Conservation (phyloP, 805 yeast genomes). For the Maudiozyma bulderi region DNA sequence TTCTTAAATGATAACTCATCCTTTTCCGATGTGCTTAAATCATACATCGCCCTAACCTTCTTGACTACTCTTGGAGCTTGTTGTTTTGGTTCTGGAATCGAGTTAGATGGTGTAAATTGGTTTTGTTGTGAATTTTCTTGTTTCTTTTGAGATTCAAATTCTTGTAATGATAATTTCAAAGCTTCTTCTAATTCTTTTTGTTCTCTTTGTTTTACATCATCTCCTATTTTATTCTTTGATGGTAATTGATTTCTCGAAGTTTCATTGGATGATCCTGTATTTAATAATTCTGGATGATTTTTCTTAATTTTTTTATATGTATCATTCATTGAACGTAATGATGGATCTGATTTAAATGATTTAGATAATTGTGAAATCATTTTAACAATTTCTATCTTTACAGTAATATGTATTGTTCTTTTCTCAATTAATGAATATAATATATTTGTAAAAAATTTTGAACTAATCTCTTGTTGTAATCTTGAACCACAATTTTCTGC, state of each 20-base stretch:
- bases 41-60: slow-evolving; percentile 79
- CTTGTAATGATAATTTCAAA: slow-evolving; percentile 61
- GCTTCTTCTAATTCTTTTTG: slow-evolving; percentile 76
- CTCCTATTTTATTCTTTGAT: slow-evolving; percentile 40
- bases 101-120: neutral
- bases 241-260: slow-evolving; percentile 36
- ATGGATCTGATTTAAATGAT: slow-evolving; percentile 65
- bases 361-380: slow-evolving; percentile 56
- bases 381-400: slow-evolving; percentile 57
- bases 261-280: neutral
- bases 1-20: slow-evolving; percentile 81
- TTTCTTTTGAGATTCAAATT: slow-evolving; percentile 30
- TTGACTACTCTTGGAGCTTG: slow-evolving; percentile 33
- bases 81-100: neutral
- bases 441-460: slow-evolving; percentile 41
- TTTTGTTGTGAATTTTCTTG: slow-evolving; percentile 9
- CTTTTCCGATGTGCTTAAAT: slow-evolving; percentile 63
- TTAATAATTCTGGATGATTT: slow-evolving; percentile 32
- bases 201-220: slow-evolving; percentile 44
- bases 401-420: slow-evolving; percentile 49
- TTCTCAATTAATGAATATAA: slow-evolving; percentile 45
- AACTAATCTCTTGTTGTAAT: slow-evolving; percentile 52
- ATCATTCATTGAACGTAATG: slow-evolving; percentile 58
- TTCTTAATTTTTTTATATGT: slow-evolving; percentile 42
- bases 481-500: slow-evolving; percentile 74